A percentile compares a stretch with the other conserved stretches of the same genome.
Evolutionary conservation across 306 rosid species (phyloP).

Genomic region (Vigna nakashimae): DNA sequence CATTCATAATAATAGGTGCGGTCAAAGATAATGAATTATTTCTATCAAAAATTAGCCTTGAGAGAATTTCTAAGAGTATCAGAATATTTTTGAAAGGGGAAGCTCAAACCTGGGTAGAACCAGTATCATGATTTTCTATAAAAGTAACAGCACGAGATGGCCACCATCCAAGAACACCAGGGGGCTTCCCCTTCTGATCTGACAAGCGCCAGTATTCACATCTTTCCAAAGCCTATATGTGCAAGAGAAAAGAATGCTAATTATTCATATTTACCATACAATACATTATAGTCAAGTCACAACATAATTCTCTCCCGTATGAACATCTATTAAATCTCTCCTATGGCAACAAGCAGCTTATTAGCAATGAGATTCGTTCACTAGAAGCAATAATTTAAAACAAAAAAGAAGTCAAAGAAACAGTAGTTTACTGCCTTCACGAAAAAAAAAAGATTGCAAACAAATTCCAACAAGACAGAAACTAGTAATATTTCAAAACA

Average conservation of each 20-base stretch:
- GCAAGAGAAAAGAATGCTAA: conserved; percentile 9
- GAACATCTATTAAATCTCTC: conserved; percentile 18
- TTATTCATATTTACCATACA: conserved; percentile 2
- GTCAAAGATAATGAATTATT: conserved; percentile 17
- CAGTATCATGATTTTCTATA: conserved; percentile 98
- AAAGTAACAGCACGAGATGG: conserved; percentile 98
- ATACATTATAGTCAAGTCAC: conserved; percentile 2
- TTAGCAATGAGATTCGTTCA: conserved; percentile 17
- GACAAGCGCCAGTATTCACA: conserved; percentile 99
- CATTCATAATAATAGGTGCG: conserved; percentile 7
- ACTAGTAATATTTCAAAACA: conserved; percentile 23
- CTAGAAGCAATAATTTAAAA: background rate
- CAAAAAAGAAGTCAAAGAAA: background rate
- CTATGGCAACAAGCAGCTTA: conserved; percentile 26
- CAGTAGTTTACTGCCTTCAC: background rate
- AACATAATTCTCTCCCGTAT: conserved; percentile 11
- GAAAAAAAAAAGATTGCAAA: background rate
- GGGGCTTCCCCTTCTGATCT: conserved; percentile 90
- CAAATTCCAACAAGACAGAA: conserved; percentile 17
- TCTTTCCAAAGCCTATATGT: conserved; percentile 70
- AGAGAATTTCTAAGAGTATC: background rate
- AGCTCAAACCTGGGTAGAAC: conserved; percentile 91
- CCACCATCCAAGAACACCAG: conserved; percentile 99
- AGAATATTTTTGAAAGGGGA: conserved; percentile 18
- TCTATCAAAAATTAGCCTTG: conserved; percentile 21